phyloP scores from a whole-genome alignment of 495 filamentous ascomycete genomes.

The Penicillium arizonense region DNA sequence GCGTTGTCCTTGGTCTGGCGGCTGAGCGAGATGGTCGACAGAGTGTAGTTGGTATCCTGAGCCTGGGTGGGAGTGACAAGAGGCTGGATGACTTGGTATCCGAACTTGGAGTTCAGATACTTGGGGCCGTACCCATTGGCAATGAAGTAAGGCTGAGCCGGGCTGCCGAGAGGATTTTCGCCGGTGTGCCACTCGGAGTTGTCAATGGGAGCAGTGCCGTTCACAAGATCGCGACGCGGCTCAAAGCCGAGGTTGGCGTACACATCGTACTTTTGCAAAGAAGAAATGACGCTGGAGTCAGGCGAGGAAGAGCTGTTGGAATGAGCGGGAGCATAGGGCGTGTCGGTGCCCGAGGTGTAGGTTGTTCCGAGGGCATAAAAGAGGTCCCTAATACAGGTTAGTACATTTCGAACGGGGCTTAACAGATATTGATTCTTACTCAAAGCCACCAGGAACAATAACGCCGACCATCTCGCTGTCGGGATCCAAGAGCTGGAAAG shows the following conservation, averaged over 20 bases:
- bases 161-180: slow-evolving; percentile 24
- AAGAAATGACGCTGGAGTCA: slow-evolving; percentile 15
- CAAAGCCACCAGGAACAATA: slow-evolving; percentile 44
- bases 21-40: slow-evolving; percentile 34
- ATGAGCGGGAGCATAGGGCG: slow-evolving; percentile 26
- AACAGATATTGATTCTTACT: slow-evolving; percentile 20
- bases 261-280: slow-evolving; percentile 36
- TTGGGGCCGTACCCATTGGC: slow-evolving; percentile 43
- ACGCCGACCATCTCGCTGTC: slow-evolving; percentile 46
- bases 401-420: not conserved
- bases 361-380: slow-evolving; percentile 37
- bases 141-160: slow-evolving; percentile 35
- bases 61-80: slow-evolving; percentile 32
- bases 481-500: slow-evolving; percentile 44
- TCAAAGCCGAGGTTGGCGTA: slow-evolving; percentile 37
- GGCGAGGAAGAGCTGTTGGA: slow-evolving; percentile 12
- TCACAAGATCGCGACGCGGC: slow-evolving; percentile 33
- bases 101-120: slow-evolving; percentile 31
- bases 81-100: slow-evolving; percentile 44
- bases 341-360: slow-evolving; percentile 24
- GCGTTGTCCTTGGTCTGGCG: slow-evolving; percentile 14
- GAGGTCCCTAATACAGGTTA: slow-evolving; percentile 25
- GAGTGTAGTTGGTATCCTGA: slow-evolving; percentile 35
- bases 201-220: slow-evolving; percentile 31
- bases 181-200: slow-evolving; percentile 31